Evolutionary conservation across 192 early-diverging fungal genomes (phyloP), one percentile per base, ranked within the genome.

Genomic region (Backusella sp.): DNA sequence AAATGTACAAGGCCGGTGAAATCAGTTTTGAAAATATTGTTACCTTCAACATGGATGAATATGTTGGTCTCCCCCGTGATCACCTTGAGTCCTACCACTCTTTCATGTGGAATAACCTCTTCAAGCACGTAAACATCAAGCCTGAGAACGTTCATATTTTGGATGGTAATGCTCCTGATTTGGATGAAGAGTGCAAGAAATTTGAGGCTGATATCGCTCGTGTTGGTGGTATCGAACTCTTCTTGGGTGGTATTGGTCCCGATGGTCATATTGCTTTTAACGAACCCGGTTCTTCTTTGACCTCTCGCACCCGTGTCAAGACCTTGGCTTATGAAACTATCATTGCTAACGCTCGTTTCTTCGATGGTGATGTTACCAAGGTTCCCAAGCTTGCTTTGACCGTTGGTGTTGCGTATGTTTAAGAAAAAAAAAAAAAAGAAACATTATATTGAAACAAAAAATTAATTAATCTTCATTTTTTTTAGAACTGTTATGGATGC

Each of bases 211-310:
- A 92, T 82, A 96, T 96, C 69, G 84, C 87, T 37, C 81, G 86
- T 17, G 90, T 90, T 37, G 94, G 93, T 23, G 93, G 93, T 62
- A 92, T 95, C 70, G 94, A 96, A 86, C 91, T 96, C 37, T 96
- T 96, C 81, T 82, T 96, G 83, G 94, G 94, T 77, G 93, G 93
- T 76, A 96, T 96, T 68, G 93, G 94, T 36, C 93, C 93, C 7
- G 93, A 96, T 81, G 94, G 94, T 76, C 94, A 96, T 75, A 94
- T 96, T 81, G 93, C 93, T 44, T 96, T 96, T 85, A 96, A 96
- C 80, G 94, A 94, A 79, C 94, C 94, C 30, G 94, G 94, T 35
- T 93, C 92, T 68, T 94, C 93, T 37, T 85, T 94, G 62, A 87
- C 86, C 68, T 93, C 92, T 42, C 88, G 91, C 69, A 95, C 94